Evolutionary conservation across 140 eudicot species (phyloP).

Genomic region (Bidens hawaiensis): DNA sequence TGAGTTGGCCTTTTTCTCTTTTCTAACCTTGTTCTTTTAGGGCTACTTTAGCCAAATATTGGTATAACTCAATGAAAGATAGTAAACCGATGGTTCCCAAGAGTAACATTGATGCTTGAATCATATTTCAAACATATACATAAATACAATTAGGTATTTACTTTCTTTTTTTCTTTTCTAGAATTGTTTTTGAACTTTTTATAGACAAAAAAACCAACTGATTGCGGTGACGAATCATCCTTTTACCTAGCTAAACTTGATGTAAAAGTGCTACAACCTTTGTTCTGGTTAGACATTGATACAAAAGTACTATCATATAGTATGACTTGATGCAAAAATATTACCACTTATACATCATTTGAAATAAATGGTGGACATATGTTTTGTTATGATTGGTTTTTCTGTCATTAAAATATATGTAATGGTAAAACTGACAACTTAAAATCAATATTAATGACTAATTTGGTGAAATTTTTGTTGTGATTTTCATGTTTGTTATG

Average conservation of each 20-base stretch:
- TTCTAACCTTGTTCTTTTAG: not conserved
- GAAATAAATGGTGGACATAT: too few species aligned
- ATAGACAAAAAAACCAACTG: not conserved
- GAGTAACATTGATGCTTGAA: not conserved
- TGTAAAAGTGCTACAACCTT: not conserved
- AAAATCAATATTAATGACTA: too few species aligned
- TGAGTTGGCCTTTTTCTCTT: not conserved
- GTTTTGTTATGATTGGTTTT: too few species aligned
- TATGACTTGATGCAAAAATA: too few species aligned
- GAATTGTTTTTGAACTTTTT: not conserved
- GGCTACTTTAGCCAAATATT: not conserved
- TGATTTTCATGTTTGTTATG: not conserved
- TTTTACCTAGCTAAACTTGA: not conserved
- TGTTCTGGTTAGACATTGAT: too few species aligned
- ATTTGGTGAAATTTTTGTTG: not conserved
- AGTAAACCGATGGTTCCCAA: not conserved
- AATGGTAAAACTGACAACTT: too few species aligned
- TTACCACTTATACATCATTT: too few species aligned
- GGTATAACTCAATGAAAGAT: not conserved
- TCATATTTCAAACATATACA: too few species aligned
- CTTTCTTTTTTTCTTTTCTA: not conserved
- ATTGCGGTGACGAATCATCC: not conserved
- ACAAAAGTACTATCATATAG: too few species aligned
- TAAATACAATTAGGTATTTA: too few species aligned
- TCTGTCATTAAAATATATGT: too few species aligned